Base-by-base conservation (phyloP, 345 rosid genomes). In the Geranium brycei region DNA sequence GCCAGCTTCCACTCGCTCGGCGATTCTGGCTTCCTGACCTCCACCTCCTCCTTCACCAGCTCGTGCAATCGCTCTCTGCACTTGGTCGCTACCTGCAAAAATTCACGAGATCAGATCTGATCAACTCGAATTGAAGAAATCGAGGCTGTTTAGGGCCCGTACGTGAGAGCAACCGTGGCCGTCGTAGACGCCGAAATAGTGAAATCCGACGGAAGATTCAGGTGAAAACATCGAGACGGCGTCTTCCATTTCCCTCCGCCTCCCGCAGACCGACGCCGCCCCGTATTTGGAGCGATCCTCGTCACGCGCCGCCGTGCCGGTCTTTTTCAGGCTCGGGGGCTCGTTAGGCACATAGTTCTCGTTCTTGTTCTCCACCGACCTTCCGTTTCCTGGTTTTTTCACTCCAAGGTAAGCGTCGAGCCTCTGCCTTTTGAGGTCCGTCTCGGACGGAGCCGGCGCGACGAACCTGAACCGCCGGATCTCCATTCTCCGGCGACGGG, bases 211-310 rank as follows among this genome's bases (percentile, higher is more conserved):
- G 0, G 62, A 16, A 14, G 68, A 55, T 13, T 59, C 78, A 1
- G 58, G 38, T 17, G 66, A 69, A 57, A 88, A 83, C 12, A 75
- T 63, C 32, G 87, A 73, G 2, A 86, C 86, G 2, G 95, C 80
- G 61, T 88, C 95, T 63, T 88, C 95, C 95, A 88, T 88, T 19
- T 82, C 89, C 72, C 91, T 74, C 65, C 91, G 72, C 57, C 89
- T 72, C 3, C 95, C 95, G 56, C 91, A 85, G 1, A 84, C 85
- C 0, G 88, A 86, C 31, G 89, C 70, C 32, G 71, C 71, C 38
- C 95, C 95, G 74, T 71, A 86, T 70, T 78, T 85, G 1, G 85
- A 87, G 32, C 85, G 73, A 31, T 82, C 82, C 17, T 16, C n/a
- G 5, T 7, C 38, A 67, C 41, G 41, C 41, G 41, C 41, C 5